Evolutionary conservation across 495 filamentous ascomycete genomes (phyloP), one percentile per base, ranked within the genome.

Genomic region (Zalerion maritima): DNA sequence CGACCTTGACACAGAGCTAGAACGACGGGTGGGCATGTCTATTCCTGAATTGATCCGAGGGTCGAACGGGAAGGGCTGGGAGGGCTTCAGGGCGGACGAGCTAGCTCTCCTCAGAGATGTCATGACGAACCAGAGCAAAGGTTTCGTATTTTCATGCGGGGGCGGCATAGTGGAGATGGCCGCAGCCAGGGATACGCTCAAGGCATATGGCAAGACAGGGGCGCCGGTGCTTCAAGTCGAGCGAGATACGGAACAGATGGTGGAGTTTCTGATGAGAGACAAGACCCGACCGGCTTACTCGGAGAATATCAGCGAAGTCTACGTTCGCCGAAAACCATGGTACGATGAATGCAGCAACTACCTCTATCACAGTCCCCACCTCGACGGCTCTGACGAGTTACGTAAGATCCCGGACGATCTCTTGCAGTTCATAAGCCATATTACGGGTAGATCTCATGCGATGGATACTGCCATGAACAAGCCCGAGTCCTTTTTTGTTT

Each of bases 281-380:
- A 82, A 92, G 58, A 81, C 80, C 12, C 71, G 89, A 1, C 89
- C 89, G 6, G 91, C 89, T 17, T 96, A 93, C 48, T 73, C 83
- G 9, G 89, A 93, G 41, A 81, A 96, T 36, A 91, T 94, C 67
- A 73, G 81, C 58, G 77, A 73, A 1, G 89, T 99, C 17, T 96
- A 87, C 69, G 60, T 84, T 26, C 78, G 91, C 26, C 75, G 89
- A 10, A 89, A 86, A 54, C 81, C 83, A 2, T 91, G 81, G 74
- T 96, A 81, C 55, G 62, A 78, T 32, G 75, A 86, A 42, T 96
- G 89, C 63, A 94, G 87, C 59, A 96, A 94, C 50, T 78, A 80
- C 48, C 81, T 92, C 43, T 94, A 91, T 59, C 75, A 84, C 58
- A 87, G 79, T 54, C 80, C 79, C 24, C 62, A 70, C 38, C 52